Base-by-base conservation (phyloP, 768 basidiomycete genomes). In the Tricholomella constricta region DNA sequence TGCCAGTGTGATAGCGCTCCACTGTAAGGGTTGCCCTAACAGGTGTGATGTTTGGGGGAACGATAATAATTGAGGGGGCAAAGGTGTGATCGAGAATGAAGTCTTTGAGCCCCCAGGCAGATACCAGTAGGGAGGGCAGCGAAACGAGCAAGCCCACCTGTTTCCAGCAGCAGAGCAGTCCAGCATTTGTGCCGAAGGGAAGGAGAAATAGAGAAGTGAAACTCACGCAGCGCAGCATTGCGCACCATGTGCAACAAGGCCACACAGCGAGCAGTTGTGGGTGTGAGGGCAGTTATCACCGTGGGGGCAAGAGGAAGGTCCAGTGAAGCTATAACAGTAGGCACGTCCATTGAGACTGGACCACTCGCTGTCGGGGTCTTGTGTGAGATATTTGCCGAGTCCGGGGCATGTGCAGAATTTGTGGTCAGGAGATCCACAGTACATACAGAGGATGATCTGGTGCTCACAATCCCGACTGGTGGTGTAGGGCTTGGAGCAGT, bases 261-360 rank as follows among this genome's bases (percentile, higher is more conserved):
- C 45, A 41, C 62, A 63, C 26, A 58, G 42, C 40, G 56, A 57
- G 44, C 62, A 63, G 25, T 32, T n/a, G 29, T 63, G 62, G 34
- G 26, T 17, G 29, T 55, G 44, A 15, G 1, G 6, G 38, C 52
- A 58, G 11, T 27, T 29, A 19, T 29, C 31, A 12, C 27, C 2
- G 15, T 25, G 20, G 22, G 23, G 27, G 42, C 54, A 55, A 19
- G 41, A 22, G 25, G 26, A 36, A 2, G 48, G 34, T 42, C 48
- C 41, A 20, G 45, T 45, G 41, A 19, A 46, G 42, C 6, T 11
- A 31, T 31, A 31, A 11, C 29, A 31, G 29, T 31, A 31, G 11
- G 29, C 29, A 31, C 11, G 29, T 6, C 11, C 11, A 31, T 31
- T 11, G 29, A 31, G n/a, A n/a, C n/a, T n/a, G n/a, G n/a, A n/a